Base-by-base conservation (phyloP, 1,139 yeast genomes). In the Kluyveromyces marxianus region DNA sequence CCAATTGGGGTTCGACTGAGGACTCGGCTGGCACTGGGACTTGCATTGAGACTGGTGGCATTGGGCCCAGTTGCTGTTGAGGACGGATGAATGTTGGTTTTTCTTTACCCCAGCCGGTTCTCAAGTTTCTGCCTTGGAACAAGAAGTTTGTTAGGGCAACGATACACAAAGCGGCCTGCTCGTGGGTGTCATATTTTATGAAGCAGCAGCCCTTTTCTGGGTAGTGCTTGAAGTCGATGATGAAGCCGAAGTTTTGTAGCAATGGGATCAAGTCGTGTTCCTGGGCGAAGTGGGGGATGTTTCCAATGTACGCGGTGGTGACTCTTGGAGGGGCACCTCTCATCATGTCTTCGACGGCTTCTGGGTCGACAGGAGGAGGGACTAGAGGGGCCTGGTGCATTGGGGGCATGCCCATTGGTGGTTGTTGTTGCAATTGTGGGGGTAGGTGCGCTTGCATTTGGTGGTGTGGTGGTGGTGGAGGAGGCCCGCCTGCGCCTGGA, bases 71-170 rank as follows among this genome's bases (percentile, higher is more conserved):
- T 10, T 25, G 52, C 36, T 52, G 55, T 42, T 53, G 60, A 39
- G 52, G 58, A n/a, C 62, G 77, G 41, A 65, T 53, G 47, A 58
- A 61, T 30, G 60, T 72, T 32, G 75, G 70, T 56, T 79, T 71
- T 54, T 76, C 83, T 60, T 79, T 84, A 44, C 95, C 96, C 96
- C 96, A 88, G 31, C 95, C 94, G 58, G 90, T 81, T 62, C 82
- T 83, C 60, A 88, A 68, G 31, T 85, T 83, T 62, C 95, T 75
- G 26, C 95, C 95, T 61, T 83, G 81, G 52, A 88, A 69, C 48
- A 75, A 75, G 56, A 78, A 77, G n/a, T 95, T 95, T 25, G 81
- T 76, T 51, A 88, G 70, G 58, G 85, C 92, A 28, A 83, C 84
- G 57, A 88, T 87, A 45, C 95, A 95, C 63, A 85, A 70, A 1